Evolutionary conservation across 805 yeast species (phyloP).

Genomic region (Metschnikowia lunata): DNA sequence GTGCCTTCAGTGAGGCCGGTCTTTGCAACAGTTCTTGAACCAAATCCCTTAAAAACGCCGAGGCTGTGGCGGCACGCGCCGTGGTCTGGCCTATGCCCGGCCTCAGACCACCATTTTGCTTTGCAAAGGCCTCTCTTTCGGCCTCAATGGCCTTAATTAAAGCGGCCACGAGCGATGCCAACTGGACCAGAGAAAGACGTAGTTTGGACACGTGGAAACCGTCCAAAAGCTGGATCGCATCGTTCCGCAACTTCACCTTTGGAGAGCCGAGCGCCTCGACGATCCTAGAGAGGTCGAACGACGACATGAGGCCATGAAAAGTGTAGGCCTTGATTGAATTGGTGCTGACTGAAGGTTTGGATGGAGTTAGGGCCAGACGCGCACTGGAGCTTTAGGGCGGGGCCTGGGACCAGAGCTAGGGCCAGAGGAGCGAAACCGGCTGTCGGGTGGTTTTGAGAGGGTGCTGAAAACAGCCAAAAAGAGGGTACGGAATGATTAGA

Average conservation of each 20-base stretch:
- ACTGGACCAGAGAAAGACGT: slow-evolving; percentile 19
- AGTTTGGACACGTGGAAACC: slow-evolving; percentile 14
- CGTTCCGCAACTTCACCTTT: slow-evolving; percentile 14
- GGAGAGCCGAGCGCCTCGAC: slow-evolving; percentile 13
- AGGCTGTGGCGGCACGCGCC: slow-evolving; percentile 27
- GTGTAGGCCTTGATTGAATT: too few relatives aligned
- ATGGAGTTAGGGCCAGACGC: too few relatives aligned
- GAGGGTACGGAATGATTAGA: too few relatives aligned
- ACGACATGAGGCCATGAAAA: slow-evolving; percentile 8
- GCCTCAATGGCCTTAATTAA: slow-evolving; percentile 26
- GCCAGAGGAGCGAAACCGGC: too few relatives aligned
- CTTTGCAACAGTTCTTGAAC: slow-evolving; percentile 14
- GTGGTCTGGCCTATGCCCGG: slow-evolving; percentile 24
- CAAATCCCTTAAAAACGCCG: slow-evolving; percentile 27
- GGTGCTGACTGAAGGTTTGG: too few relatives aligned
- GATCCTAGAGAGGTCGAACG: slow-evolving; percentile 13
- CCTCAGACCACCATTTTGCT: slow-evolving; percentile 3
- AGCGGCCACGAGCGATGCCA: slow-evolving; percentile 21
- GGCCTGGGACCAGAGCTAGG: too few relatives aligned
- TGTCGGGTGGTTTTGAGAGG: too few relatives aligned
- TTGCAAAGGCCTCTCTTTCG: slow-evolving; percentile 33
- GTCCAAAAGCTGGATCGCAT: slow-evolving; percentile 12
- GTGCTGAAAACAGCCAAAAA: too few relatives aligned
- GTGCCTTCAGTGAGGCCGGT: slow-evolving; percentile 7
- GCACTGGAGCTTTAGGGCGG: too few relatives aligned